Evolutionary conservation across 441 rosid species (phyloP).

Genomic region (Isatis lusitanica): DNA sequence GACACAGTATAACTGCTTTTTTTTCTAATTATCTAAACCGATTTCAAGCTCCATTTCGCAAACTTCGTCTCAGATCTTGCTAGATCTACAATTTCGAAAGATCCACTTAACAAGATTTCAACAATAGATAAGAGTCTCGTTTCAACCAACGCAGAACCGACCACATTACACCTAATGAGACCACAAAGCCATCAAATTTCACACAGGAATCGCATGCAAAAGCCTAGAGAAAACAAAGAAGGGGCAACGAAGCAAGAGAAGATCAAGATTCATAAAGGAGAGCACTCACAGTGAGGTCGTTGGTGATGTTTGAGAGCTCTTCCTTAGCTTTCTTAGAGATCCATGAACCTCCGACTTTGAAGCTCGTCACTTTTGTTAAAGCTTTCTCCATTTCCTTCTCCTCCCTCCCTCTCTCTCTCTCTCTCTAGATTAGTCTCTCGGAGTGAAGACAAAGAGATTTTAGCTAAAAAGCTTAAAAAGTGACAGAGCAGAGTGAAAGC

Average conservation of each 20-base stretch:
- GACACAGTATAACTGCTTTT: background rate
- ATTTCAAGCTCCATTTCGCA: background rate
- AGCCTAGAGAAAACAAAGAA: background rate
- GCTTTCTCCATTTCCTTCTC: conserved; percentile 74
- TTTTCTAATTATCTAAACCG: background rate
- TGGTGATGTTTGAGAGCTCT: conserved; percentile 73
- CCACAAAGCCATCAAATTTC: background rate
- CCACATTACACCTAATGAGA: conserved; percentile 34
- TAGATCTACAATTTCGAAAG: conserved; percentile 37
- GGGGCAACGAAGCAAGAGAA: background rate
- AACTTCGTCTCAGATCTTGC: conserved; percentile 35
- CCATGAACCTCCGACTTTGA: conserved; percentile 78
- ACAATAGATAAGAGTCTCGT: background rate
- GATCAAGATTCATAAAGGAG: background rate
- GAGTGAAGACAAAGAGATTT: conserved; percentile 2
- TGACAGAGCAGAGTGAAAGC: conserved; percentile 32
- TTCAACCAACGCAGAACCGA: conserved; percentile 15
- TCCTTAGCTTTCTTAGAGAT: conserved; percentile 84
- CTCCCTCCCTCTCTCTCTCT: background rate
- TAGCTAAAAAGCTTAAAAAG: background rate
- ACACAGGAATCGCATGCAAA: background rate
- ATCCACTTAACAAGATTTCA: conserved; percentile 4
- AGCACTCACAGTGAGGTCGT: conserved; percentile 59
- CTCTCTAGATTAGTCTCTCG: background rate
- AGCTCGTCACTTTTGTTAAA: conserved; percentile 72